These are phyloP conservation scores for Colletotrichum sublineola DNA, from an alignment of 2,329 filamentous ascomycete species.

Conservation along the genomic window DNA sequence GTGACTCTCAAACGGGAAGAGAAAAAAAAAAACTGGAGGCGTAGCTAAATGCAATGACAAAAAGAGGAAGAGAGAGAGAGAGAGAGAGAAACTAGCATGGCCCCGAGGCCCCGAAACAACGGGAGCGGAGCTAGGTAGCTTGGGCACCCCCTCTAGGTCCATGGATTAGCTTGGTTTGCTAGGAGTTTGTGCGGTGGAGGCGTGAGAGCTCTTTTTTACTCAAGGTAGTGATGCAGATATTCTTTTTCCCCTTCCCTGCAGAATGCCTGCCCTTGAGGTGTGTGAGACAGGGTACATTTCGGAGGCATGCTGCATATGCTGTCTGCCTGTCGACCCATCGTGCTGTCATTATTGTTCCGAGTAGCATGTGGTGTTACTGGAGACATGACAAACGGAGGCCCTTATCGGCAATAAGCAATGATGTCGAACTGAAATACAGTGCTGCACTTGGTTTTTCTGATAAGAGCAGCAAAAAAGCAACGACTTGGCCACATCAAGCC, in stretches of 20 bases:
- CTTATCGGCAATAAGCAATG: constrained; percentile 36
- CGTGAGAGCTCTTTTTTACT: background rate
- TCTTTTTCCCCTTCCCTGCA: background rate
- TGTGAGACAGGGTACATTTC: constrained; percentile 27
- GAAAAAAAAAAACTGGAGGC: constrained; percentile 20
- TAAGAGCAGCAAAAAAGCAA: constrained; percentile 35
- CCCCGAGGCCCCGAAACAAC: constrained; percentile 35
- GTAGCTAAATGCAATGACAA: constrained; percentile 19
- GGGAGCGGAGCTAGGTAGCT: constrained; percentile 36
- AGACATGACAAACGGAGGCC: background rate
- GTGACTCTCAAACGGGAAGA: constrained; percentile 14
- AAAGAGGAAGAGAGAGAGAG: background rate
- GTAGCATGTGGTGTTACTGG: background rate
- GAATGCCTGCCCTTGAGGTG: background rate
- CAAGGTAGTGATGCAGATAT: constrained; percentile 25
- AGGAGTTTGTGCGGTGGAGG: constrained; percentile 1
- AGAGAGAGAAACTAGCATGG: constrained; percentile 26
- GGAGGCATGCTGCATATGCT: constrained; percentile 38
- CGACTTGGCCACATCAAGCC: background rate
- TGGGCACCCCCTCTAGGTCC: constrained; percentile 5
- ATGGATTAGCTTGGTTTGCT: constrained; percentile 14
- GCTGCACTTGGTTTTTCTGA: constrained; percentile 20
- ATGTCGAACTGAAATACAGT: constrained; percentile 1
- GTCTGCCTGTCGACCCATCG: constrained; percentile 12
- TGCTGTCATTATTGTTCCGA: constrained; percentile 1